Conservation (phyloP, 176 grass and related monocot genomes). For the bread wheat (Triticum aestivum) region DNA sequence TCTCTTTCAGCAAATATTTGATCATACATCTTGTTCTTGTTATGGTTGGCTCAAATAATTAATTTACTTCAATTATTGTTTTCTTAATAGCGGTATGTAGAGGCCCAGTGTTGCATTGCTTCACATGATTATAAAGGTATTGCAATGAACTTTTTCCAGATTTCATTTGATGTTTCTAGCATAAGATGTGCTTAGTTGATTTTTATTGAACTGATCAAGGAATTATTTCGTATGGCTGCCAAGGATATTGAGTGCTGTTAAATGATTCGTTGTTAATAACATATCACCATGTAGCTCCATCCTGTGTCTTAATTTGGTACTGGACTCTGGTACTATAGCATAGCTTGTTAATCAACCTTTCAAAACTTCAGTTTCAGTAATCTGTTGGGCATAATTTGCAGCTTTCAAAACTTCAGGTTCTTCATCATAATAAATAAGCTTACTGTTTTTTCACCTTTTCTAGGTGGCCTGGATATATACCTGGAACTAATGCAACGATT, state of each 20-base stretch:
- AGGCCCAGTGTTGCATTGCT: constrained; percentile 96
- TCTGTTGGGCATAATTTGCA: constrained; percentile 18
- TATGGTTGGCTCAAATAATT: constrained; percentile 4
- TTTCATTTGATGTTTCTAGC: constrained; percentile 14
- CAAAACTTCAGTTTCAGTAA: neutral
- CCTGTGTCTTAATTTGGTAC: neutral
- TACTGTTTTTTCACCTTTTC: constrained; percentile 20
- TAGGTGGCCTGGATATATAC: constrained; percentile 94
- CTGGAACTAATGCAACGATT: constrained; percentile 81
- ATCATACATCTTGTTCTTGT: constrained; percentile 28
- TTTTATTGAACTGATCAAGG: constrained; percentile 8
- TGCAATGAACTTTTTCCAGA: neutral
- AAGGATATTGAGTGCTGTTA: neutral
- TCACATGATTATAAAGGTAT: constrained; percentile 97
- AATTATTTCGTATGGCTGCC: neutral
- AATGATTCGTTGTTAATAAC: neutral
- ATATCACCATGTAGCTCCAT: neutral
- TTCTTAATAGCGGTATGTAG: constrained; percentile 81
- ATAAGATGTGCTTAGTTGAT: neutral
- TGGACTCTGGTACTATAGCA: neutral
- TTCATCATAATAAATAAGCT: constrained; percentile 15
- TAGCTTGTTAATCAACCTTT: neutral
- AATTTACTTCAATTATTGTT: constrained; percentile 22
- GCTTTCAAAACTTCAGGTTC: neutral
- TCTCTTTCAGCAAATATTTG: constrained; percentile 6